Conservation (phyloP, 108 stramenopile genomes). For the Cyclotella baltica region DNA sequence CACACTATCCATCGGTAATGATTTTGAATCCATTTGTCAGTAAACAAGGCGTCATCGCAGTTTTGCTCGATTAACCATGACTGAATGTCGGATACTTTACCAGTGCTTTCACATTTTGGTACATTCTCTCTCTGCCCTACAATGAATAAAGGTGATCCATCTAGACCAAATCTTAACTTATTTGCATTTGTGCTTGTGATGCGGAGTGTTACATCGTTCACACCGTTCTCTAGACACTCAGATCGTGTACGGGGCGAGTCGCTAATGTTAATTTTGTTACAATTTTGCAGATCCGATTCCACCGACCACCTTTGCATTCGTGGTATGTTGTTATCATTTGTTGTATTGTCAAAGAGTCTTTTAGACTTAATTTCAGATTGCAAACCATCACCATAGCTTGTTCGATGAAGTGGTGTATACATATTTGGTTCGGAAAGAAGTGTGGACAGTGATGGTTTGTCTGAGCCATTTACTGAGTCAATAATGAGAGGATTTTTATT, state of each 20-base stretch:
- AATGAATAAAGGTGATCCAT: slow-evolving; percentile 50
- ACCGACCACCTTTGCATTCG: not conserved
- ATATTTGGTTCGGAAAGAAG: not conserved
- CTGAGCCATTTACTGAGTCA: not conserved
- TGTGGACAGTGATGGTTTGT: not conserved
- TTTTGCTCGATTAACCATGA: slow-evolving; percentile 50
- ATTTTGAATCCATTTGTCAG: slow-evolving; percentile 71
- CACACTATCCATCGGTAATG: slow-evolving; percentile 84
- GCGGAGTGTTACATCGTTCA: slow-evolving; percentile 43
- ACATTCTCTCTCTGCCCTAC: slow-evolving; percentile 33
- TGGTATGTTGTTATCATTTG: not conserved
- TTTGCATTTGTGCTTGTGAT: slow-evolving; percentile 61
- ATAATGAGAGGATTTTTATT: not conserved
- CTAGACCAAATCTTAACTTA: slow-evolving; percentile 56
- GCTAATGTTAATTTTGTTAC: slow-evolving; percentile 28
- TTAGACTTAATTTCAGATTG: slow-evolving; percentile 52
- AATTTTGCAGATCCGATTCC: not conserved
- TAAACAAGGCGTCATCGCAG: slow-evolving; percentile 58
- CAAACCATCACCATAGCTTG: not conserved
- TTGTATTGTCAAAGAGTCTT: slow-evolving; percentile 36
- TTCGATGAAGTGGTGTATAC: slow-evolving; percentile 38
- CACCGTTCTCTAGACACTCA: slow-evolving; percentile 39
- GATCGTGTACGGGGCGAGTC: slow-evolving; percentile 21
- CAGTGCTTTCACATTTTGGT: slow-evolving; percentile 23
- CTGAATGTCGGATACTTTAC: slow-evolving; percentile 49